phyloP scores from a whole-genome alignment of 257 asterid genomes.

The Jacaranda copaia region DNA sequence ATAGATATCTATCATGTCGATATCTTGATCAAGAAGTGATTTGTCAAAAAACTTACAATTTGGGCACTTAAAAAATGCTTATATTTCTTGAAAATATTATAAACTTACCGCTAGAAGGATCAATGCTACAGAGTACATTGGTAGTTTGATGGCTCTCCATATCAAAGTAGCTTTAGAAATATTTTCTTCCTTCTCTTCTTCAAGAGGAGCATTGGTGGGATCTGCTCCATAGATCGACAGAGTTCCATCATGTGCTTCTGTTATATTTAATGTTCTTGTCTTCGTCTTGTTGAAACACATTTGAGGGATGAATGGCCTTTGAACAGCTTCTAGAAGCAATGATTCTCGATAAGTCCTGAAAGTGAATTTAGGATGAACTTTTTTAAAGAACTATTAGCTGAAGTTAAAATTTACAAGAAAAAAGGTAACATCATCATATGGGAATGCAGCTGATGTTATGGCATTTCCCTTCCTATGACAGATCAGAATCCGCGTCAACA shows the following conservation, averaged over 20 bases:
- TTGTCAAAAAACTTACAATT: too few species aligned
- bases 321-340: neutral
- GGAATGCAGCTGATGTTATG: too few species aligned
- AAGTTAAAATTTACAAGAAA: too few species aligned
- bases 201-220: constrained; percentile 16
- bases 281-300: neutral
- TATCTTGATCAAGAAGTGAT: too few species aligned
- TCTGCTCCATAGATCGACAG: neutral
- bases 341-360: constrained; percentile 33
- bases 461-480: too few species aligned
- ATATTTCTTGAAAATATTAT: too few species aligned
- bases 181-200: constrained; percentile 36
- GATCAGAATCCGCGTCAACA: too few species aligned
- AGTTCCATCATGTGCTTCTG: neutral
- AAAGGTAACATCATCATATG: too few species aligned
- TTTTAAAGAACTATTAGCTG: too few species aligned
- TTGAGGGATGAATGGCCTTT: constrained; percentile 25
- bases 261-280: constrained; percentile 20
- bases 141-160: constrained; percentile 67
- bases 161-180: constrained; percentile 33
- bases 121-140: constrained; percentile 59
- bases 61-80: too few species aligned
- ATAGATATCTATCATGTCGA: too few species aligned
- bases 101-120: constrained; percentile 48
- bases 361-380: too few species aligned